Percentiles rank a stretch among this genome's conserved stretches.
phyloP scores from a whole-genome alignment of 2,329 filamentous ascomycete genomes.

The Mycosphaerella arachidis region DNA sequence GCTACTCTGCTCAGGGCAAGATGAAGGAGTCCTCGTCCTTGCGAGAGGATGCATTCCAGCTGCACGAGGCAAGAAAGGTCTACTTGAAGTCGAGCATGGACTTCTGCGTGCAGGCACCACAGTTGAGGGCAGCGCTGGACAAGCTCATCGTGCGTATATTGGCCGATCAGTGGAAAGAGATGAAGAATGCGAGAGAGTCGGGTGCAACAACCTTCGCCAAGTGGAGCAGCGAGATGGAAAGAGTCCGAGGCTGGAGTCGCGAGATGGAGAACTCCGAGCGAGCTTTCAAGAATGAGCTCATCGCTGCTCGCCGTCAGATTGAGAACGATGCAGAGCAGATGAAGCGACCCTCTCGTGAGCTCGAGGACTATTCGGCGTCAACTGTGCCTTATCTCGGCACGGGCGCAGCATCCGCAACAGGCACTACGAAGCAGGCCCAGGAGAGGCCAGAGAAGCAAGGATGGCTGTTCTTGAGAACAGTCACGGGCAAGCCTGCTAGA shows the following conservation, averaged over 20 bases:
- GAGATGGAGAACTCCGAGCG: conserved; percentile 91
- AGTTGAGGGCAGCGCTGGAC: conserved; percentile 78
- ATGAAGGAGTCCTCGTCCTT: conserved; percentile 88
- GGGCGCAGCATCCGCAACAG: conserved; percentile 55
- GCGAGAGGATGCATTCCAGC: conserved; percentile 89
- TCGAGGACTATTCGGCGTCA: conserved; percentile 86
- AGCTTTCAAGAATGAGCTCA: conserved; percentile 75
- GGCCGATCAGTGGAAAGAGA: conserved; percentile 81
- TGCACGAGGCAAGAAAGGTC: conserved; percentile 85
- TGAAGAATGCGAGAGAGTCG: conserved; percentile 66
- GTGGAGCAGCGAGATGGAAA: conserved; percentile 78
- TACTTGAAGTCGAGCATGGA: conserved; percentile 93
- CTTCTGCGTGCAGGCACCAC: conserved; percentile 82
- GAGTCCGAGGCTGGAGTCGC: conserved; percentile 85
- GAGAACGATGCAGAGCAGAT: conserved; percentile 68
- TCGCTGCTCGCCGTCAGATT: conserved; percentile 73
- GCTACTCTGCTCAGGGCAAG: conserved; percentile 82
- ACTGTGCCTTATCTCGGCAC: conserved; percentile 83
- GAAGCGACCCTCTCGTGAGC: conserved; percentile 78
- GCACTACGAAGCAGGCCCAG: conserved; percentile 48
- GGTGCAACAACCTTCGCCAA: conserved; percentile 58
- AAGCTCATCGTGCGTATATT: conserved; percentile 80
- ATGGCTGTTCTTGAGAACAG: conserved; percentile 80
- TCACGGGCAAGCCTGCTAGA: conserved; percentile 81
- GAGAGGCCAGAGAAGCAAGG: conserved; percentile 76